Evolutionary conservation across 768 basidiomycete species (phyloP).

Genomic region (Strobilomyces dryophilus): DNA sequence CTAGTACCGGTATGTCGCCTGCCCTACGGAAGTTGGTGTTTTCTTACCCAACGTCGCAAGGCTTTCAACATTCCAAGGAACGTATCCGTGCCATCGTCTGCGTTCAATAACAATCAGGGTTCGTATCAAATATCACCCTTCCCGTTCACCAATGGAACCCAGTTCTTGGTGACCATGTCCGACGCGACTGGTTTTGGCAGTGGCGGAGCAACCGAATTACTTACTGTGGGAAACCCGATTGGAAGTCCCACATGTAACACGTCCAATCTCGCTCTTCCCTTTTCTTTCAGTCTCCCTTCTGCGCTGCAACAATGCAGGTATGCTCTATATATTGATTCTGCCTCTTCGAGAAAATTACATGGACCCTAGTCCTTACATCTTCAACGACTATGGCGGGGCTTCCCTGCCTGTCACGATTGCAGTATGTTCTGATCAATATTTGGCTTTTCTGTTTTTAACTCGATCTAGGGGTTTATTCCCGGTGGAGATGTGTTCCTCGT

Average conservation of each 20-base stretch:
- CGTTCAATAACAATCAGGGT: constrained; percentile 52
- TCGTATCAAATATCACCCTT: constrained; percentile 45
- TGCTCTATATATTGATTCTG: constrained; percentile 9
- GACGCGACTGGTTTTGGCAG: constrained; percentile 66
- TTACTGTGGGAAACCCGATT: constrained; percentile 45
- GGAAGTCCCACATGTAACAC: constrained; percentile 46
- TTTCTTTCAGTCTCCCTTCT: constrained; percentile 46
- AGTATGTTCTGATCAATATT: constrained; percentile 32
- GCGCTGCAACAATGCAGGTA: constrained; percentile 63
- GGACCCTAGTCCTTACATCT: constrained; percentile 39
- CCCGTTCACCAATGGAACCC: constrained; percentile 34
- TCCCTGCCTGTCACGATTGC: constrained; percentile 51
- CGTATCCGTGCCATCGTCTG: constrained; percentile 49
- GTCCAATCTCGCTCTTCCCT: constrained; percentile 39
- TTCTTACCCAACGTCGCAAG: constrained; percentile 31
- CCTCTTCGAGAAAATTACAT: constrained; percentile 3
- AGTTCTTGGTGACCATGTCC: constrained; percentile 62
- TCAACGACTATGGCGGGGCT: constrained; percentile 44
- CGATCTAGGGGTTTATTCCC: constrained; percentile 55
- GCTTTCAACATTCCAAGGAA: constrained; percentile 51
- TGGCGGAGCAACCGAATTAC: constrained; percentile 52
- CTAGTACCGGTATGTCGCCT: constrained; percentile 48
- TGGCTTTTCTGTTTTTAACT: neutral
- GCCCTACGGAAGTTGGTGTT: neutral
- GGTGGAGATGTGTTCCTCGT: constrained; percentile 51